Evolutionary conservation across 169 alveolate species (phyloP), one percentile per base, ranked within the genome.

Genomic region (Eimeria necatrix): DNA sequence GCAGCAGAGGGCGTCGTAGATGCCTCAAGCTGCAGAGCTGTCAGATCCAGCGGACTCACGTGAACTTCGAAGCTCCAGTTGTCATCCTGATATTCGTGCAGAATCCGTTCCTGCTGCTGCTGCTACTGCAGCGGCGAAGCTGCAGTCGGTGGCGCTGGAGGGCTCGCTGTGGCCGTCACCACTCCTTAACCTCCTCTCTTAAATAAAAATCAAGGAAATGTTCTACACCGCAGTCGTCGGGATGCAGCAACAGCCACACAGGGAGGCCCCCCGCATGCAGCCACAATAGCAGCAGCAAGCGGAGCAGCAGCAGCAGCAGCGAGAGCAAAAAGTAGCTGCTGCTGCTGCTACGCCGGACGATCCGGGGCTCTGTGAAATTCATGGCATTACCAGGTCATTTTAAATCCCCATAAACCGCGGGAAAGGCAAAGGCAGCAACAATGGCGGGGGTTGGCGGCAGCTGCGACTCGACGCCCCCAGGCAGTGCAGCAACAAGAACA

Each of bases 241-340:
- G 32, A 60, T 60, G 78, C 78, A 68, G 78, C 78, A 68, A 48
- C 78, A 68, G 78, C 78, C 26, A 41, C 64, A 56, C 20, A 22
- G 32, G 26, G 85, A 74, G 52, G 52, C 85, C 56, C 85, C 56
- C 56, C 85, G 85, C 85, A 74, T 74, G 85, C 85, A 74, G 85
- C 85, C 85, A 51, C 88, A 24, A 51, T 68, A 14, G 61, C 88
- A 78, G 88, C 88, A 46, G 68, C 88, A 78, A 46, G 22, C 48
- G 88, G 70, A 78, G 88, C 88, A 78, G 68, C 88, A 49, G 70
- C 52, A 18, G 88, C 68, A 3, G 49, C 70, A 14, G 88, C 68
- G 0, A 24, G 32, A 4, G 48, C 88, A 16, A 14, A 14, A 41
- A 26, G 87, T 16, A 10, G 41, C 53, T 48, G 87, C 61, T 76